phyloP scores from a whole-genome alignment of 1,284 basidiomycete genomes.

The Apiotrichum sp. region DNA sequence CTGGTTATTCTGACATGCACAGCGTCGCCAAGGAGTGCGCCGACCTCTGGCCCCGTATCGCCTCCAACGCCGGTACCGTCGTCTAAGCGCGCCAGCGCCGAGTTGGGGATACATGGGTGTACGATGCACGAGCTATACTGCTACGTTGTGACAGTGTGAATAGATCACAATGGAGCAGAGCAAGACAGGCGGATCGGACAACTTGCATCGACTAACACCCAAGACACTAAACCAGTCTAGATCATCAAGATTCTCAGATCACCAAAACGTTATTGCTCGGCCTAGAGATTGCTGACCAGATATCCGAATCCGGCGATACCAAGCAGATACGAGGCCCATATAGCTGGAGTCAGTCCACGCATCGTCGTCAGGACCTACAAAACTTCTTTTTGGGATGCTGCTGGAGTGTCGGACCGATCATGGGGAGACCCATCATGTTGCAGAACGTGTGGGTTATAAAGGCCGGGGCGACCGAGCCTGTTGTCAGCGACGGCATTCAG shows the following conservation, averaged over 20 bases:
- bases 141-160: not conserved
- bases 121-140: constrained; percentile 23
- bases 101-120: constrained; percentile 20
- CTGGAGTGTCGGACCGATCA: constrained; percentile 29
- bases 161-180: not conserved
- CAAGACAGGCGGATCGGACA: no score
- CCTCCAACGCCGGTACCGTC: constrained; percentile 96
- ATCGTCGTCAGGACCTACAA: constrained; percentile 16
- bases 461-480: constrained; percentile 51
- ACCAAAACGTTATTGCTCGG: no score
- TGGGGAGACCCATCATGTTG: constrained; percentile 76
- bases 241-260: no score
- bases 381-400: constrained; percentile 31
- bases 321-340: constrained; percentile 32
- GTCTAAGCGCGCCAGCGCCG: constrained; percentile 53
- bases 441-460: constrained; percentile 79
- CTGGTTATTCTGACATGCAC: constrained; percentile 1
- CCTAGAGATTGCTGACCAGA: constrained; percentile 11
- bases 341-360: constrained; percentile 13
- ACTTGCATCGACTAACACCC: no score
- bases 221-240: no score
- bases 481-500: not conserved
- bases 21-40: constrained; percentile 54
- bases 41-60: constrained; percentile 99
- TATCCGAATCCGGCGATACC: constrained; percentile 41